Conservation (phyloP, 345 rosid species). For the Pistacia integerrima region DNA sequence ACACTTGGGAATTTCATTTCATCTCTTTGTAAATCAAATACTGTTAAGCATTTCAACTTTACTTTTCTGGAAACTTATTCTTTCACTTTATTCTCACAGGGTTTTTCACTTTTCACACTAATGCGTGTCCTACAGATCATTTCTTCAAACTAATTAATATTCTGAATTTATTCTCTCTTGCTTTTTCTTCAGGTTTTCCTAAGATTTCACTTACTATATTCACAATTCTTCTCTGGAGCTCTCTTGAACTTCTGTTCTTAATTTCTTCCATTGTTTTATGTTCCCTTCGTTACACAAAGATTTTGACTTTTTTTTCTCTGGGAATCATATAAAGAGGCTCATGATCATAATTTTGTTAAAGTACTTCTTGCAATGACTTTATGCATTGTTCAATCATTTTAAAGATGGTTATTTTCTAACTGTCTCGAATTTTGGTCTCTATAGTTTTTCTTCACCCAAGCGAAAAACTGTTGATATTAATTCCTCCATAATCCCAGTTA, state of each 20-base stretch:
- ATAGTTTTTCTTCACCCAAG: neutral
- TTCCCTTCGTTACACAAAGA: neutral
- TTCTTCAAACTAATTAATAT: constrained; percentile 7
- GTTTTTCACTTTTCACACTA: neutral
- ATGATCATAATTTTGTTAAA: neutral
- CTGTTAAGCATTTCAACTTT: neutral
- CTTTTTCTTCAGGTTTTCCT: constrained; percentile 14
- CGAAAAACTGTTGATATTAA: neutral
- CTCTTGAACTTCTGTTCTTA: constrained; percentile 5
- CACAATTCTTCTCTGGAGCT: neutral
- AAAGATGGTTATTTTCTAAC: neutral
- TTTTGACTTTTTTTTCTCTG: neutral
- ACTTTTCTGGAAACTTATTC: constrained; percentile 5
- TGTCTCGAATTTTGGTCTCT: neutral
- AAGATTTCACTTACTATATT: neutral
- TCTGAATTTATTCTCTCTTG: constrained; percentile 9
- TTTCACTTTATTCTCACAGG: constrained; percentile 5
- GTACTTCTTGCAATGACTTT: neutral
- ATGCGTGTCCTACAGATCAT: neutral
- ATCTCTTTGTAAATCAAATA: neutral
- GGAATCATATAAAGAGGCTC: neutral
- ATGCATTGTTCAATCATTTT: neutral
- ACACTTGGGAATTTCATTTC: neutral
- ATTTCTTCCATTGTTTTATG: neutral
- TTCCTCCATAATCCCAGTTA: neutral